Evolutionary conservation across 805 yeast species (phyloP).

Genomic region (Ogataea paraovalis): DNA sequence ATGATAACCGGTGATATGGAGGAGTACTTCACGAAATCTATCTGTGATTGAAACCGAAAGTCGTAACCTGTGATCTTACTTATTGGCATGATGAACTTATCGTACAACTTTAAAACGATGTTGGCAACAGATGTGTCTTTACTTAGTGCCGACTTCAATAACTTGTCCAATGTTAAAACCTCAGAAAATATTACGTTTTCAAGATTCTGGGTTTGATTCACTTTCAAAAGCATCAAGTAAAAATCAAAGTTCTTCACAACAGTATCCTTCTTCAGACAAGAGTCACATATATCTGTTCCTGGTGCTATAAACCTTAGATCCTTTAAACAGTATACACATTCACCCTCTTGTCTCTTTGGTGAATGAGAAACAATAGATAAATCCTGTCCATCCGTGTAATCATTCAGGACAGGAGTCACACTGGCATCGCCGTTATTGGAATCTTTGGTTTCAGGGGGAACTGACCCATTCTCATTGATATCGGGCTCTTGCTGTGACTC

Average conservation of each 20-base stretch:
- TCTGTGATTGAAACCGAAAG: slow-evolving; percentile 20
- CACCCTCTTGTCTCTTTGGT: neutral
- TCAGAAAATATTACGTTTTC: slow-evolving; percentile 23
- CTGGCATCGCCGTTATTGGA: neutral
- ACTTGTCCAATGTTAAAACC: slow-evolving; percentile 15
- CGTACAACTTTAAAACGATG: slow-evolving; percentile 24
- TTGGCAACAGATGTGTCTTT: slow-evolving; percentile 21
- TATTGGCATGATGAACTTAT: slow-evolving; percentile 27
- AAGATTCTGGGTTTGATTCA: slow-evolving; percentile 23
- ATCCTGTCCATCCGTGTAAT: neutral
- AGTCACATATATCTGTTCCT: slow-evolving; percentile 20
- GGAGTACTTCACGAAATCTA: slow-evolving; percentile 12
- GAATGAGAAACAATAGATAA: neutral
- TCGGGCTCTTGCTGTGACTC: slow-evolving; percentile 1
- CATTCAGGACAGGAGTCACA: neutral
- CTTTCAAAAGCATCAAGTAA: slow-evolving; percentile 23
- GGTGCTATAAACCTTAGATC: slow-evolving; percentile 5
- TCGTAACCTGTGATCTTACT: slow-evolving; percentile 29
- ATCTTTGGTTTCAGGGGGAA: neutral
- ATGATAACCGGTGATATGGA: slow-evolving; percentile 13
- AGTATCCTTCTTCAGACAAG: slow-evolving; percentile 22
- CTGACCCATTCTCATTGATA: neutral
- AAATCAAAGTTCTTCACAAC: slow-evolving; percentile 23
- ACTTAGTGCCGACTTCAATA: slow-evolving; percentile 19
- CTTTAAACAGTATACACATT: slow-evolving; percentile 13